A percentile compares a stretch with the other conserved stretches of the same genome.
These are phyloP conservation scores for Candida wancherniae DNA, from an alignment of 805 yeast species.

Conservation along the genomic window DNA sequence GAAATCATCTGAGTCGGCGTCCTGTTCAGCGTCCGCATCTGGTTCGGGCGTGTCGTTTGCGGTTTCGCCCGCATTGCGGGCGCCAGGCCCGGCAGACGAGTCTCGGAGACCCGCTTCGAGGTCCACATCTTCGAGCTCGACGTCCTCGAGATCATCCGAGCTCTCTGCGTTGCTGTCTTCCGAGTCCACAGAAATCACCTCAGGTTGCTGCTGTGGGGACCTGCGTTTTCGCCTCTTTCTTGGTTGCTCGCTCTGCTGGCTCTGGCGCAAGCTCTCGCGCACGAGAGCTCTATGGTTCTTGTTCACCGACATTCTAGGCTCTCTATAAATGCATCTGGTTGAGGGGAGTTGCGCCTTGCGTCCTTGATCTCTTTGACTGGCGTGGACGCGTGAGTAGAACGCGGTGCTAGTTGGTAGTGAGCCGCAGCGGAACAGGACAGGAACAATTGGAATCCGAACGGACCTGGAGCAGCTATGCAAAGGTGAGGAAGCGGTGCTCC, in stretches of 20 bases:
- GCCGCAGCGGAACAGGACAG: too few relatives aligned
- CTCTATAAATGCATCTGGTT: too few relatives aligned
- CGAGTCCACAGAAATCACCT: slow-evolving; percentile 7
- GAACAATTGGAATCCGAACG: too few relatives aligned
- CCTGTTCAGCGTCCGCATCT: slow-evolving; percentile 3
- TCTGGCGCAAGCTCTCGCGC: slow-evolving; percentile 9
- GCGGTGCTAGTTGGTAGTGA: too few relatives aligned
- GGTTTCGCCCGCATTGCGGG: neutral
- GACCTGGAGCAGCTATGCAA: too few relatives aligned
- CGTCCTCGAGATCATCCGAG: slow-evolving; percentile 9
- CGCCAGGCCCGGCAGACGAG: neutral
- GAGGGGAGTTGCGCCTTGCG: too few relatives aligned
- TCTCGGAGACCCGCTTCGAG: slow-evolving; percentile 21
- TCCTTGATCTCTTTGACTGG: too few relatives aligned
- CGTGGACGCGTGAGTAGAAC: too few relatives aligned
- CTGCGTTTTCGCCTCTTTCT: slow-evolving; percentile 9
- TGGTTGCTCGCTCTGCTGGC: slow-evolving; percentile 1
- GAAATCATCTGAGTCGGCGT: slow-evolving; percentile 31
- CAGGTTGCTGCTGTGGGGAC: slow-evolving; percentile 1
- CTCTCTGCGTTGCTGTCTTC: slow-evolving; percentile 2
- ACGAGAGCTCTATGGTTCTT: slow-evolving; percentile 12
- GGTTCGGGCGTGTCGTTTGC: neutral
- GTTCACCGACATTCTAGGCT: slow-evolving; percentile 9
- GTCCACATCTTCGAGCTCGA: slow-evolving; percentile 16
- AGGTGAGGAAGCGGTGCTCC: too few relatives aligned